phyloP scores from a whole-genome alignment of 345 rosid genomes.

The Passiflora organensis region DNA sequence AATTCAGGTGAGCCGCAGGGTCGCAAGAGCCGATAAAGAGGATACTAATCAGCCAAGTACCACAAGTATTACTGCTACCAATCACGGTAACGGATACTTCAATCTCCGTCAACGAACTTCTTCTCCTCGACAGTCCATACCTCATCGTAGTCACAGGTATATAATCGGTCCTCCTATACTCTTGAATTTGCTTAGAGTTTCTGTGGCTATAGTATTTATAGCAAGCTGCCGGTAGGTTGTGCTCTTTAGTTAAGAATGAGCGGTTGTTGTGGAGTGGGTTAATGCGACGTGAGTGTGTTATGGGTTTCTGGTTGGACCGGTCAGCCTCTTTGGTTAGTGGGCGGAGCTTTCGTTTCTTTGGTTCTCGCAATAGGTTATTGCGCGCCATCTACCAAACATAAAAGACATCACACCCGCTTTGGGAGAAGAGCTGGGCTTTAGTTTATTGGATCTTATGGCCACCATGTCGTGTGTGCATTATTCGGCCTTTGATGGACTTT shows the following conservation, averaged over 20 bases:
- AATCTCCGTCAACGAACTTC: slow-evolving; percentile 56
- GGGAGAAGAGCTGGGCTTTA: no score
- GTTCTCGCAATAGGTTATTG: no score
- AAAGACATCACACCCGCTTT: no score
- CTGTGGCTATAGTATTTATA: neutral
- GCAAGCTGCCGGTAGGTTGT: neutral
- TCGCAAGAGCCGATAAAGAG: slow-evolving; percentile 39
- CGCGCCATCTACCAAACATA: no score
- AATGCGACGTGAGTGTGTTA: neutral
- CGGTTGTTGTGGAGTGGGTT: neutral
- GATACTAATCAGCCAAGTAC: slow-evolving; percentile 24
- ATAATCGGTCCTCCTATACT: neutral
- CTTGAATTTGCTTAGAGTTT: neutral
- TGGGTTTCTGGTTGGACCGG: neutral
- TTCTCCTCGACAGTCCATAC: slow-evolving; percentile 39
- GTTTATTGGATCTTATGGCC: no score
- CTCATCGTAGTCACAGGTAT: slow-evolving; percentile 63
- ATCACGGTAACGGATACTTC: slow-evolving; percentile 26
- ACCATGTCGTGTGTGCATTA: no score
- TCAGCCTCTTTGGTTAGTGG: neutral
- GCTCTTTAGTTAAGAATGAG: neutral
- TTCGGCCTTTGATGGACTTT: no score
- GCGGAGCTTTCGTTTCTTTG: neutral
- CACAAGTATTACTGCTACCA: neutral
- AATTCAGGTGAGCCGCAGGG: slow-evolving; percentile 49